phyloP scores from a whole-genome alignment of 2,329 filamentous ascomycete species.

The Westerdykella sp. region DNA sequence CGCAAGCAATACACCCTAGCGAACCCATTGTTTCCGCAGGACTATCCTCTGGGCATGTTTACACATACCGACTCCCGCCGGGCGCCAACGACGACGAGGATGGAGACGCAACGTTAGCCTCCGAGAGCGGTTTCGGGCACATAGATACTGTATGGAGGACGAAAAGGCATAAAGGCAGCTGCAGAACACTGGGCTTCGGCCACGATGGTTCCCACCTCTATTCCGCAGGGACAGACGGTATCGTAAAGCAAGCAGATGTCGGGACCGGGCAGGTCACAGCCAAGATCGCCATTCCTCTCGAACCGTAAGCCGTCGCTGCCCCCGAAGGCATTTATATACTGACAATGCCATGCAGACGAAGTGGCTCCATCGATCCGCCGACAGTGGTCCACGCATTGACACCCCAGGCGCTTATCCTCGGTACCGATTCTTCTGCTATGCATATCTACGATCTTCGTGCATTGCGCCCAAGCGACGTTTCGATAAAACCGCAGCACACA shows the following conservation, averaged over 20 bases:
- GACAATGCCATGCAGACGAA: slow-evolving; percentile 30
- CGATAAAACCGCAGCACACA: slow-evolving; percentile 62
- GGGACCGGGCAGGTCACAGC: slow-evolving; percentile 63
- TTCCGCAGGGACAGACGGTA: slow-evolving; percentile 56
- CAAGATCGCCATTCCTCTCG: slow-evolving; percentile 70
- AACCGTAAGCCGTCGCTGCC: slow-evolving; percentile 24
- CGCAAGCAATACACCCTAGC: slow-evolving; percentile 77
- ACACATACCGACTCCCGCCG: slow-evolving; percentile 70
- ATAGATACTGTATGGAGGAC: slow-evolving; percentile 85
- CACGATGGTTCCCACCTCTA: slow-evolving; percentile 66
- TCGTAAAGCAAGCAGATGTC: slow-evolving; percentile 55
- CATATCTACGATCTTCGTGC: slow-evolving; percentile 80
- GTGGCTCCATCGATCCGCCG: slow-evolving; percentile 59
- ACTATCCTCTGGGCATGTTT: slow-evolving; percentile 75
- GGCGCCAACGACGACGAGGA: slow-evolving; percentile 46
- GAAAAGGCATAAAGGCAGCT: slow-evolving; percentile 87
- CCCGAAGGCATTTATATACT: slow-evolving; percentile 2
- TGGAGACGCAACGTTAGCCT: slow-evolving; percentile 44
- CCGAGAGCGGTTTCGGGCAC: slow-evolving; percentile 60
- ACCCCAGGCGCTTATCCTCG: slow-evolving; percentile 80
- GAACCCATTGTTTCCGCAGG: slow-evolving; percentile 83
- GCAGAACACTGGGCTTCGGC: slow-evolving; percentile 71
- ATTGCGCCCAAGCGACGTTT: slow-evolving; percentile 36
- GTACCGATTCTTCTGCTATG: slow-evolving; percentile 81
- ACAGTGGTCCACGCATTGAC: slow-evolving; percentile 77